Base-by-base conservation (phyloP, 129 eudicot genomes). In the Escallonia rubra region DNA sequence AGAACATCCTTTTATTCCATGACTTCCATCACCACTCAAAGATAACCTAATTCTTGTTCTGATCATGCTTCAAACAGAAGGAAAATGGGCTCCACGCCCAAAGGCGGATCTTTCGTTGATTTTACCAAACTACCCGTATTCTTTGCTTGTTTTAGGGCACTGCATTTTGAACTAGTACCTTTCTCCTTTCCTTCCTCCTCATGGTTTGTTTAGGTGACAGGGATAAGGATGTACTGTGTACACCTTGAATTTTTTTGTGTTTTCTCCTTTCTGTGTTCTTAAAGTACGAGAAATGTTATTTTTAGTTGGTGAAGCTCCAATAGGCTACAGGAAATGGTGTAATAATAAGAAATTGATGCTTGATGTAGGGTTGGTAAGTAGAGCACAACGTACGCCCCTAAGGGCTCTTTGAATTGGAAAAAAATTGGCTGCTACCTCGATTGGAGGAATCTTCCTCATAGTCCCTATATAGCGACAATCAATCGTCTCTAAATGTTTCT, bases 101-200 rank as follows among this genome's bases (percentile, higher is more conserved):
- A 82, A 70, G 78, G 14, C 55, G 64, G 75, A 10, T 42, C 75
- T 68, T 74, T 74, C 53, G 39, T 59, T 44, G 9, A 57, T 13
- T 7, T 69, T 23, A 63, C 76, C 64, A 65, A 52, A 59, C 48
- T 75, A 53, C 73, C 84, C 88, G 69, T 80, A 76, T 76, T 72
- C 82, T 66, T 80, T 82, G 60, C 83, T 77, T 79, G 79, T 65
- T 79, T 86, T 71, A 67, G 61, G 67, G 81, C 68, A 57, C 41
- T 74, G 66, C 51, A 67, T 57, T 77, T 65, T 41, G 44, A 71
- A 68, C 8, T 69, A 56, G 63, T 43, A 45, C 59, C 80, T 73
- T 69, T 61, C 62, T 16, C 41, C 50, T 67, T 16, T 49, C 52
- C 44, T 40, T 47, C 6, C 8, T 46, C 6, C 6, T 5, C 50